These are phyloP conservation scores for Schwanniomyces vanrijiae DNA, from an alignment of 805 yeast genomes.

Conservation along the genomic window DNA sequence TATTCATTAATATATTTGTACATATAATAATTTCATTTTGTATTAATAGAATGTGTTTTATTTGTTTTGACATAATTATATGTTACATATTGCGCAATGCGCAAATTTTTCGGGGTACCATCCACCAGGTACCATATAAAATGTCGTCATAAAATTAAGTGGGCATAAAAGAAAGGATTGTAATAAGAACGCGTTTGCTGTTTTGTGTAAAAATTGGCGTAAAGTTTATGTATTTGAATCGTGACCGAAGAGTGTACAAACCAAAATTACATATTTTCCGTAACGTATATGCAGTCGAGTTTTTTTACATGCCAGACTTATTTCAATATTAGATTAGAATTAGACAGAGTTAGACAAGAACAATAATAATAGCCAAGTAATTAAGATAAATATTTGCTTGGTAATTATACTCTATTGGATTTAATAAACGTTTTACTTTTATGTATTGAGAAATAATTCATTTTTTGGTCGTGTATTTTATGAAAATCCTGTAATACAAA, in stretches of 20 bases:
- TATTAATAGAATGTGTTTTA: background rate
- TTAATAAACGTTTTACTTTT: too few species aligned
- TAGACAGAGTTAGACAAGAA: background rate
- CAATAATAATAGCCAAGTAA: background rate
- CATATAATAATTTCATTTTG: background rate
- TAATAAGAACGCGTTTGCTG: background rate
- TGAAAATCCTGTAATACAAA: too few species aligned
- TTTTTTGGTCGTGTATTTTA: too few species aligned
- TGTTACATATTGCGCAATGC: background rate
- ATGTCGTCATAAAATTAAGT: background rate
- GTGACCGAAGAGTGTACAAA: too few species aligned
- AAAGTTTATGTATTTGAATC: too few species aligned
- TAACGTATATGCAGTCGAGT: too few species aligned
- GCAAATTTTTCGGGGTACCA: background rate
- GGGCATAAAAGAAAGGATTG: too few species aligned
- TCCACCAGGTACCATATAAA: background rate
- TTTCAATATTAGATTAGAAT: too few species aligned
- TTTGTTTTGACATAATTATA: background rate
- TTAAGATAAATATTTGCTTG: background rate
- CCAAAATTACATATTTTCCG: too few species aligned
- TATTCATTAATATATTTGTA: background rate
- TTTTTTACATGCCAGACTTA: too few species aligned
- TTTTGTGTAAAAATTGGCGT: background rate
- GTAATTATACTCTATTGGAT: background rate
- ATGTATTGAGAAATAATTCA: too few species aligned